Conservation (phyloP, 495 filamentous ascomycete species). For the Penicilliopsis zonata region DNA sequence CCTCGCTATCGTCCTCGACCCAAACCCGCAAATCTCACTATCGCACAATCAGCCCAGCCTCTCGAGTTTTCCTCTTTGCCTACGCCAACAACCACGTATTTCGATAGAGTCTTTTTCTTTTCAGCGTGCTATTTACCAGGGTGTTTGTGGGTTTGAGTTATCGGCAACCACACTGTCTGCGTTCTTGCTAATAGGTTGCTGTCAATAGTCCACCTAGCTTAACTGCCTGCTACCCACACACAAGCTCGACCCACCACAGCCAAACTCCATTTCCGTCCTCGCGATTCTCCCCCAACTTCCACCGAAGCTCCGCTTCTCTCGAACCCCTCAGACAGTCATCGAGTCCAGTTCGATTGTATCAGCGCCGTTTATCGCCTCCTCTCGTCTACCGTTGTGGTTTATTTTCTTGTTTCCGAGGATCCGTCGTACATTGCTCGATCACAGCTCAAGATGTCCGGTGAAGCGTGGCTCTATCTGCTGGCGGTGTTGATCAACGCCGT, state of each 20-base stretch:
- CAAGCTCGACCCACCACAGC: background rate
- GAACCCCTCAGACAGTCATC: background rate
- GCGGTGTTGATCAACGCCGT: slow-evolving; percentile 99
- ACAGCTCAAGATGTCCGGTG: slow-evolving; percentile 74
- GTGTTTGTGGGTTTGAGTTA: no score
- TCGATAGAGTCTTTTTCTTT: no score
- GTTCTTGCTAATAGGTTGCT: background rate
- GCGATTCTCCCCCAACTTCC: background rate
- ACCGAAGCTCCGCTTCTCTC: background rate
- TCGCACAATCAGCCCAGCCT: no score
- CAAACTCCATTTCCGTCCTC: background rate
- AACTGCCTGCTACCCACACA: no score
- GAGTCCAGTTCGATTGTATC: no score
- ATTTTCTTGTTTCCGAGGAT: background rate
- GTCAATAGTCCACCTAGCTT: background rate
- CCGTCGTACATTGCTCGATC: background rate
- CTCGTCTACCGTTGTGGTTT: background rate
- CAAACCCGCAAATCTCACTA: no score
- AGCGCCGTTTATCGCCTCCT: no score
- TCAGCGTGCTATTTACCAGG: no score
- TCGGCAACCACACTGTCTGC: no score
- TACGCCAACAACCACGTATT: no score
- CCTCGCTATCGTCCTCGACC: no score
- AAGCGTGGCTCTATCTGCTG: slow-evolving; percentile 98
- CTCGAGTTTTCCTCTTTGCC: no score